Percentiles rank a stretch among this genome's conserved stretches.
Evolutionary conservation across 306 rosid species (phyloP).

Genomic region (Cucurbita ficifolia): DNA sequence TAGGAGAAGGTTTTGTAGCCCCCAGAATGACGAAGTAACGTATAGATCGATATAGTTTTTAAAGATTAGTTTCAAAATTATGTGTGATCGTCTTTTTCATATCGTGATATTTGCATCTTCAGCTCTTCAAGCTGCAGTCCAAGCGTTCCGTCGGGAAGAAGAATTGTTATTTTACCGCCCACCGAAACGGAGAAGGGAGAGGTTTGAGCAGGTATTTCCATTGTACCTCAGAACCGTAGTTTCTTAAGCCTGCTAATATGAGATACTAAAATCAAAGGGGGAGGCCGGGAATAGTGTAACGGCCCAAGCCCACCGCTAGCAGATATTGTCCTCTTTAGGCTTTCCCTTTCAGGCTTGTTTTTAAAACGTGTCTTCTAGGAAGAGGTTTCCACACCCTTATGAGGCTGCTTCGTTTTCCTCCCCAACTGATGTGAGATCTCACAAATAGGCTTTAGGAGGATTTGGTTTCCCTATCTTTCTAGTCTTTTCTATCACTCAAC

Average conservation of each 20-base stretch:
- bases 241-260: not conserved
- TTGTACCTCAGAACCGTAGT: not conserved
- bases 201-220: slow-evolving; percentile 67
- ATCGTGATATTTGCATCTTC: slow-evolving; percentile 16
- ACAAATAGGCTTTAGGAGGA: not conserved
- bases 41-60: not conserved
- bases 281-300: not conserved
- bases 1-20: not conserved
- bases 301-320: too few relatives aligned
- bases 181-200: slow-evolving; percentile 69
- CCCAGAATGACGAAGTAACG: not conserved
- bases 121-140: slow-evolving; percentile 92
- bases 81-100: not conserved
- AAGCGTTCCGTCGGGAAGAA: slow-evolving; percentile 82
- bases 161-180: slow-evolving; percentile 62
- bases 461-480: not conserved
- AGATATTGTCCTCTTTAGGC: too few relatives aligned
- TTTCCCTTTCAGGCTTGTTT: too few relatives aligned
- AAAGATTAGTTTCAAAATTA: not conserved
- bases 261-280: not conserved
- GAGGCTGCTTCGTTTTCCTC: too few relatives aligned
- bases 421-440: too few relatives aligned
- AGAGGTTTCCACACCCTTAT: too few relatives aligned
- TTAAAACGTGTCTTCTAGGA: too few relatives aligned
- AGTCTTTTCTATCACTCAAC: not conserved